Evolutionary conservation across 2,329 filamentous ascomycete genomes (phyloP).

Genomic region (Apiospora hydei): DNA sequence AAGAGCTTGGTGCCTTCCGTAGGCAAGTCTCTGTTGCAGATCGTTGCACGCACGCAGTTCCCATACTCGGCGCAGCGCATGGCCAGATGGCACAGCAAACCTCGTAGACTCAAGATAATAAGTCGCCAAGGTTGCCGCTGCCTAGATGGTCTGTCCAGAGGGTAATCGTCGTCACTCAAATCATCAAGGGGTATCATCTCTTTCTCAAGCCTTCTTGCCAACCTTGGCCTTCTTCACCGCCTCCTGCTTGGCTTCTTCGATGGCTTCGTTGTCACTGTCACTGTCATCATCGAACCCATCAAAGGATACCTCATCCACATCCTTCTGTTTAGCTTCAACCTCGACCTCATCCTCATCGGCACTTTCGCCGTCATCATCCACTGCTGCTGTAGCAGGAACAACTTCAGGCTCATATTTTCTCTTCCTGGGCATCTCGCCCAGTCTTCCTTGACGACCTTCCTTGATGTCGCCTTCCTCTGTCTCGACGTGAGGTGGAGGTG

Average conservation of each 20-base stretch:
- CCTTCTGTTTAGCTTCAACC: constrained; percentile 40
- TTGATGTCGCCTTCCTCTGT: constrained; percentile 57
- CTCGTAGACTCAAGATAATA: not conserved
- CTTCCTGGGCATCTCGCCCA: constrained; percentile 89
- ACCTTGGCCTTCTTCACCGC: constrained; percentile 48
- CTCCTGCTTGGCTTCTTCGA: constrained; percentile 42
- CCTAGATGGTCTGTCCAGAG: constrained; percentile 30
- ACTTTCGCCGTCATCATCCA: constrained; percentile 38
- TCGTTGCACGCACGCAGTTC: not conserved
- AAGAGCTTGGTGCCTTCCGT: not conserved
- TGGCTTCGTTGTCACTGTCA: constrained; percentile 38
- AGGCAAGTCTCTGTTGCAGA: constrained; percentile 8
- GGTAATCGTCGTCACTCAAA: constrained; percentile 42
- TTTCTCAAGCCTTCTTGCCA: constrained; percentile 46
- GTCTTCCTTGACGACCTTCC: constrained; percentile 76
- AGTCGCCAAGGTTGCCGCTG: not conserved
- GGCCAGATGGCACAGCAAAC: not conserved
- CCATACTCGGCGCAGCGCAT: constrained; percentile 18
- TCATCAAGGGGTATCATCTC: constrained; percentile 55
- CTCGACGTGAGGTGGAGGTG: constrained; percentile 72
- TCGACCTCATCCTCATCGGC: constrained; percentile 41
- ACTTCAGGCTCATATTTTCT: constrained; percentile 67
- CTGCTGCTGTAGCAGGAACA: constrained; percentile 46
- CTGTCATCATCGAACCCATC: constrained; percentile 56
- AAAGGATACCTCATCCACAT: constrained; percentile 49